Base-by-base conservation (phyloP, 192 early-diverging fungal species). In the Podochytrium sp. region DNA sequence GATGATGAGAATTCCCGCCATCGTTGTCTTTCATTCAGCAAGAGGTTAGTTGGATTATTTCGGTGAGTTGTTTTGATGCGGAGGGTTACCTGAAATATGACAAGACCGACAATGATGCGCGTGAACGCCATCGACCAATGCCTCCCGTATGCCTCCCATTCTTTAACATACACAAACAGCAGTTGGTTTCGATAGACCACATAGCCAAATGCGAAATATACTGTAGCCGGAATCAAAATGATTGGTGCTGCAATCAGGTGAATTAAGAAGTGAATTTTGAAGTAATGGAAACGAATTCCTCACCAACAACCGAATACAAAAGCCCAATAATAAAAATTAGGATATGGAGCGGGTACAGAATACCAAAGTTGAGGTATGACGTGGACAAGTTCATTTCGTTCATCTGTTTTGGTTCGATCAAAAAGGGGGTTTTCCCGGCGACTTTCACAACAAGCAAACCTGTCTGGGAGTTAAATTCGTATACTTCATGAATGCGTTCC, bases 111-210 rank as follows among this genome's bases (percentile, higher is more conserved):
- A 10, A 77, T 68, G 43, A 74, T 77, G 53, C 78, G 61, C 18
- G 72, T 65, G 70, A 82, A 87, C 14, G 78, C 79, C 80, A 79
- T 75, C 12, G 74, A 53, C 83, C 83, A 85, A 49, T 81, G 76
- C 35, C 74, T 34, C 12, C 86, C 86, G 58, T 81, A 80, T n/a
- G 57, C 66, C 60, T 85, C 83, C 74, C 76, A 80, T 68, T 83
- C 74, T 63, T 87, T 87, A 38, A 85, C 80, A 53, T 87, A 87
- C 1, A 84, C 86, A 74, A 78, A 87, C 25, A 87, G 71, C 32
- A 87, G 71, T 34, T 74, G 85, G 47, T 86, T 80, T 53, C 76
- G 74, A 73, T 77, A 84, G 3, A 86, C 82, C 12, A 84, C 6
- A 65, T 68, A 84, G 5, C 63, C 85, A 18, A 78, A 23, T 2